Conservation (phyloP, 768 basidiomycete genomes). For the Russula brevipes region DNA sequence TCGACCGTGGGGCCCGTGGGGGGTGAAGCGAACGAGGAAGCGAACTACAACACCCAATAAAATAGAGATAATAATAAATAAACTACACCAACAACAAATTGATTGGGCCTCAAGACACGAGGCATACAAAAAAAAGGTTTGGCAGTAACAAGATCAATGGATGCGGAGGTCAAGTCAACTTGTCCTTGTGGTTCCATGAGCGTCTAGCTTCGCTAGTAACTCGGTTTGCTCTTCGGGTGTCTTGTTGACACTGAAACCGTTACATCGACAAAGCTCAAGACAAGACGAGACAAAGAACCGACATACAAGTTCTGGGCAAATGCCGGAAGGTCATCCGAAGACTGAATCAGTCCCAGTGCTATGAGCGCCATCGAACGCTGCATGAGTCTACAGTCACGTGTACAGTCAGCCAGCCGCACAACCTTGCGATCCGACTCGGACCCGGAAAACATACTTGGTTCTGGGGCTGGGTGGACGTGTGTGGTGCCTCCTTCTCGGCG, state of each 20-base stretch:
- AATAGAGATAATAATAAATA: conserved; percentile 12
- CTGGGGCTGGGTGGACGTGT: conserved; percentile 41
- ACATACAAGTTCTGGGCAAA: conserved; percentile 69
- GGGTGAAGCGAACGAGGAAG: too few relatives aligned
- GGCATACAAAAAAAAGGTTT: not conserved
- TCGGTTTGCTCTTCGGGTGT: conserved; percentile 28
- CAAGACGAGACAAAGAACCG: not conserved
- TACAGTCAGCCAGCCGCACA: not conserved
- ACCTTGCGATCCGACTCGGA: not conserved
- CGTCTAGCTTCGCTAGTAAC: conserved; percentile 28
- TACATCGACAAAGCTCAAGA: not conserved
- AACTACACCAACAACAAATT: not conserved
- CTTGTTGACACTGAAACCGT: conserved; percentile 23
- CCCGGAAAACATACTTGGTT: conserved; percentile 41
- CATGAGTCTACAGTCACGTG: conserved; percentile 38
- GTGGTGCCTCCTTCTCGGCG: conserved; percentile 59
- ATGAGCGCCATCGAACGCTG: conserved; percentile 57
- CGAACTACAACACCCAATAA: not conserved
- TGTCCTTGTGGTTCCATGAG: conserved; percentile 1
- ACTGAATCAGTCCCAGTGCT: conserved; percentile 53
- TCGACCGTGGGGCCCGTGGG: too few relatives aligned
- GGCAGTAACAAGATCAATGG: too few relatives aligned
- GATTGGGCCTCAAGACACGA: not conserved
- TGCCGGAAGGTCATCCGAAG: conserved; percentile 44
- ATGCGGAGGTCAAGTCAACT: not conserved